phyloP scores from a whole-genome alignment of 805 yeast species.

The Starmerella bacillaris region DNA sequence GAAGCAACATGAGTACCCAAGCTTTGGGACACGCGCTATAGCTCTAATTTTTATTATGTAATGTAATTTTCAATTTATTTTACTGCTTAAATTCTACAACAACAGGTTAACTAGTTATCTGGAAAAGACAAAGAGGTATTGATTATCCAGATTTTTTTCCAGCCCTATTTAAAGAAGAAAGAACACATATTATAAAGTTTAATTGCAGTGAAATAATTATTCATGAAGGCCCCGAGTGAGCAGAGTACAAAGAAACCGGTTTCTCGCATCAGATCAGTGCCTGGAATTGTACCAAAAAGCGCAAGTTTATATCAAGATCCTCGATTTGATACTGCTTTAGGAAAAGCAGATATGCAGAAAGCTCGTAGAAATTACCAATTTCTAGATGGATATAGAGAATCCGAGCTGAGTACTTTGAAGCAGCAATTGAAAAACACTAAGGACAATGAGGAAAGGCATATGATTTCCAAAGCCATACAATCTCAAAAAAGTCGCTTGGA shows the following conservation, averaged over 20 bases:
- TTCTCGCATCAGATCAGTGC: conserved; percentile 51
- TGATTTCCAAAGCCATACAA: conserved; percentile 21
- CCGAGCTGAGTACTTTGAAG: conserved; percentile 49
- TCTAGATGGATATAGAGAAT: conserved; percentile 65
- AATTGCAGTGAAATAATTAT: too few relatives aligned
- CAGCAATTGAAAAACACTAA: conserved; percentile 28
- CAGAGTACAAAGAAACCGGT: conserved; percentile 56
- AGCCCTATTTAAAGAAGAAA: too few relatives aligned
- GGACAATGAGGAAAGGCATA: conserved; percentile 30
- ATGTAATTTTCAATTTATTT: too few relatives aligned
- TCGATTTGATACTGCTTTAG: conserved; percentile 78
- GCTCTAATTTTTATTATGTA: too few relatives aligned
- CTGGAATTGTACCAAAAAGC: conserved; percentile 22
- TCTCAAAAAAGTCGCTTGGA: conserved; percentile 29
- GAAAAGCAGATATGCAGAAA: conserved; percentile 52
- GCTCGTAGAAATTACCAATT: conserved; percentile 68
- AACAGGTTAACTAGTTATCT: too few relatives aligned
- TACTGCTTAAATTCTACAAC: too few relatives aligned
- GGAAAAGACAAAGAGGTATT: too few relatives aligned
- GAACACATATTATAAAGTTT: too few relatives aligned
- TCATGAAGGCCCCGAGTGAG: conserved; percentile 87
- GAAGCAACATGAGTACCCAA: too few relatives aligned
- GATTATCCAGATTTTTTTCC: too few relatives aligned
- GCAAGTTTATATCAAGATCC: conserved; percentile 51
- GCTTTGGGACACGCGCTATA: too few relatives aligned